These are phyloP conservation scores for Rhododendron mucronatum DNA, from an alignment of 148 eudicot species.

Conservation along the genomic window DNA sequence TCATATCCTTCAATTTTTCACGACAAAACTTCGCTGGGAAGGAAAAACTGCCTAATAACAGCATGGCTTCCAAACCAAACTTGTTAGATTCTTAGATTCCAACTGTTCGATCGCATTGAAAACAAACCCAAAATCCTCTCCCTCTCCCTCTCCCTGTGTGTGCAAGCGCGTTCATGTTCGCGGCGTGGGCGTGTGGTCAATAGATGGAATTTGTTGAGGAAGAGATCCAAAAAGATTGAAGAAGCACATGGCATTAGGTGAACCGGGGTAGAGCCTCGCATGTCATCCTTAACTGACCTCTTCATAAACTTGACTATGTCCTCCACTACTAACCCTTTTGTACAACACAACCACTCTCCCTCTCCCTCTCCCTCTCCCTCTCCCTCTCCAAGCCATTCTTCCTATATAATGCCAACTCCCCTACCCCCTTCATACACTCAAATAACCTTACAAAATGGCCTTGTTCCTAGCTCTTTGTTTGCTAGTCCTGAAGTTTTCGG, in stretches of 20 bases:
- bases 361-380: neutral
- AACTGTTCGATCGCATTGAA: neutral
- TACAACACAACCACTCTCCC: neutral
- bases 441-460: conserved; percentile 12
- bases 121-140: no score
- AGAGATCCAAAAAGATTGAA: conserved; percentile 1
- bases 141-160: neutral
- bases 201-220: neutral
- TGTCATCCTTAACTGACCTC: conserved; percentile 20
- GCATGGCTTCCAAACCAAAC: no score
- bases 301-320: conserved; percentile 31
- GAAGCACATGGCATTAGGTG: conserved; percentile 40
- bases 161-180: no score
- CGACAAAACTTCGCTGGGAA: no score
- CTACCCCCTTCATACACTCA: neutral
- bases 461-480: conserved; percentile 12
- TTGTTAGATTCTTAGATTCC: neutral
- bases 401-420: neutral
- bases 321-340: conserved; percentile 16
- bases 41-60: no score
- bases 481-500: conserved; percentile 15
- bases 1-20: neutral
- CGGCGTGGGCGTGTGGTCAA: no score
- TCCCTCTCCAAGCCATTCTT: neutral
- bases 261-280: neutral